These are phyloP conservation scores for Tillandsia leiboldiana DNA, from an alignment of 176 grass and related monocot species.

Conservation along the genomic window DNA sequence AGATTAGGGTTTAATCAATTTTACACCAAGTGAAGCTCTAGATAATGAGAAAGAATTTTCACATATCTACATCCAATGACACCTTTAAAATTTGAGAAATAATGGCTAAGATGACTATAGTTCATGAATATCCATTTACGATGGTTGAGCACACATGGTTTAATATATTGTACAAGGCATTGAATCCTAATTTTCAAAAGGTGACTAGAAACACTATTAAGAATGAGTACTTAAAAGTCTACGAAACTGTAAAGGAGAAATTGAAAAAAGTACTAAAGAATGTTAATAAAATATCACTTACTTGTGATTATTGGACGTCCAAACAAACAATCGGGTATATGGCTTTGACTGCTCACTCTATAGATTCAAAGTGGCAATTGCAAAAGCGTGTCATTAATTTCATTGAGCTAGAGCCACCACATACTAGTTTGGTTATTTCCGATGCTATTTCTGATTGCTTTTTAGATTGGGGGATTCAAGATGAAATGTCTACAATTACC, in stretches of 20 bases:
- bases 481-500: constrained; percentile 6
- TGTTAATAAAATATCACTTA: constrained; percentile 10
- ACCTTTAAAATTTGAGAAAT: no score
- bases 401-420: constrained; percentile 1
- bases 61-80: no score
- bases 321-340: constrained; percentile 5
- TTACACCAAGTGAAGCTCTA: no score
- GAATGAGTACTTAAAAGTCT: no score
- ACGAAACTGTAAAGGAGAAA: neutral
- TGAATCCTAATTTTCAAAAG: no score
- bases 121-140: no score
- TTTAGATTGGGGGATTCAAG: neutral
- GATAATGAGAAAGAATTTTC: no score
- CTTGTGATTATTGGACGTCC: neutral
- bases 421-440: neutral
- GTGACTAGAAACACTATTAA: no score
- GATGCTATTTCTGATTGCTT: neutral
- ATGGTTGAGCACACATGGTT: no score
- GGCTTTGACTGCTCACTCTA: constrained; percentile 2
- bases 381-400: neutral
- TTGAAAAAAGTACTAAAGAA: constrained; percentile 1
- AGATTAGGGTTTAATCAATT: no score
- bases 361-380: neutral
- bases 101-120: no score
- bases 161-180: no score